Percentiles rank a stretch among this genome's conserved stretches.
phyloP scores from a whole-genome alignment of 352 stramenopile species.

The Phytophthora sp. region DNA sequence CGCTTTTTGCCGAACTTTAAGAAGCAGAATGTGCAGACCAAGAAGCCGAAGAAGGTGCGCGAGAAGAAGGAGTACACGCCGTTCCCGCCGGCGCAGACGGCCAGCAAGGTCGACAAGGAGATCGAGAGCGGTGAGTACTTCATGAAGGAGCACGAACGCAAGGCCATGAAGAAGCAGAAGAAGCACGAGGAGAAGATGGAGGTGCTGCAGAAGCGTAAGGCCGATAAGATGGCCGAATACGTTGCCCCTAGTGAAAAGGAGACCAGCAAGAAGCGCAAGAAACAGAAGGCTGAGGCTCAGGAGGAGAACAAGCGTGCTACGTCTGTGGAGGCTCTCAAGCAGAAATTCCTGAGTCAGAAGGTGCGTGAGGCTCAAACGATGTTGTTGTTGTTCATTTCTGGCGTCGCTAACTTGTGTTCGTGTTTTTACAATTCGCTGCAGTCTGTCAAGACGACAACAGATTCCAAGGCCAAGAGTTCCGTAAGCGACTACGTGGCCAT shows the following conservation, averaged over 20 bases:
- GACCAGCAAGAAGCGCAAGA: conserved; percentile 79
- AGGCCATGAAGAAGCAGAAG: conserved; percentile 91
- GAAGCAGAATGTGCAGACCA: conserved; percentile 99
- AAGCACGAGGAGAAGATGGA: conserved; percentile 78
- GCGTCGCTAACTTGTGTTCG: conserved; percentile 12
- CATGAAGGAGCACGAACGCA: conserved; percentile 95
- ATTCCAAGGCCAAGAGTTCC: conserved; percentile 32
- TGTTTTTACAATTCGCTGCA: conserved; percentile 24
- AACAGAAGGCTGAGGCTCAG: conserved; percentile 53
- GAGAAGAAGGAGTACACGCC: conserved; percentile 98
- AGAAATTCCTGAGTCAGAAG: conserved; percentile 84
- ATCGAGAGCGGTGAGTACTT: conserved; percentile 99
- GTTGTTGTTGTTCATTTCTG: background rate
- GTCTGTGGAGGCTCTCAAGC: conserved; percentile 78
- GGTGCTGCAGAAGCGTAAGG: conserved; percentile 71
- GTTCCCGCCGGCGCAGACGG: conserved; percentile 96
- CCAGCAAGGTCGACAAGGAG: conserved; percentile 98
- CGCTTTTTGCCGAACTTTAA: conserved; percentile 99
- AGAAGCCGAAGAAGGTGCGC: conserved; percentile 91
- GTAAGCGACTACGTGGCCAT: conserved; percentile 74
- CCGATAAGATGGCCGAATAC: conserved; percentile 75
- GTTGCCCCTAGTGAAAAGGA: conserved; percentile 83
- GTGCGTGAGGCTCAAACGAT: conserved; percentile 28
- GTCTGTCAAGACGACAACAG: conserved; percentile 44
- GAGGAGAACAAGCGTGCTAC: conserved; percentile 54